Percentiles rank a stretch among this genome's conserved stretches.
phyloP scores from a whole-genome alignment of 306 rosid species.

The Cicer cuneatum region DNA sequence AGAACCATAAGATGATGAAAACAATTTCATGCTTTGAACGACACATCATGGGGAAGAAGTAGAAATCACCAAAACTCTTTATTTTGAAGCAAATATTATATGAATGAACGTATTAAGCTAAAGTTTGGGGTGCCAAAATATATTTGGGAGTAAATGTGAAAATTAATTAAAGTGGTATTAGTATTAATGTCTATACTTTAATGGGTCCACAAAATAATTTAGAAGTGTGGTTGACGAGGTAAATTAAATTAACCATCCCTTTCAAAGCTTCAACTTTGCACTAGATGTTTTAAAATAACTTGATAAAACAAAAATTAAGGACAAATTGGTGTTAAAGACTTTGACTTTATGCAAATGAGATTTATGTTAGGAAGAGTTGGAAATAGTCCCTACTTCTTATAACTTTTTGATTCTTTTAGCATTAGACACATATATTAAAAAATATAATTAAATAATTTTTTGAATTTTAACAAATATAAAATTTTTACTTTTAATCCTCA shows the following conservation, averaged over 20 bases:
- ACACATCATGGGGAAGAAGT: slow-evolving; percentile 51
- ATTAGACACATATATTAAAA: too few species aligned
- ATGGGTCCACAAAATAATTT: neutral
- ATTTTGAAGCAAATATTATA: neutral
- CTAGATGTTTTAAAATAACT: neutral
- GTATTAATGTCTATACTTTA: neutral
- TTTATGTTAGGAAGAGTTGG: too few species aligned
- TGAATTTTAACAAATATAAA: too few species aligned
- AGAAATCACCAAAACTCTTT: slow-evolving; percentile 34
- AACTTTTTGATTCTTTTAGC: too few species aligned
- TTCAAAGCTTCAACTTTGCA: slow-evolving; percentile 6
- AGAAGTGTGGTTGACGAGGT: neutral
- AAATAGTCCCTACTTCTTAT: too few species aligned
- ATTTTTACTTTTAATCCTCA: too few species aligned
- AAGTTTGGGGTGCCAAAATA: neutral
- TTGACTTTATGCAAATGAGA: too few species aligned
- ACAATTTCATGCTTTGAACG: slow-evolving; percentile 49
- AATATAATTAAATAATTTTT: too few species aligned
- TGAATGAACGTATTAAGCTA: neutral
- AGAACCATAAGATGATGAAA: slow-evolving; percentile 54
- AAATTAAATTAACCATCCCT: slow-evolving; percentile 3
- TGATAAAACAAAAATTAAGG: neutral
- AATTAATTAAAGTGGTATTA: neutral
- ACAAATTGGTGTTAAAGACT: neutral
- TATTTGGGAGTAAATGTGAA: neutral